phyloP scores from a whole-genome alignment of 345 rosid genomes.

The Brassica incana region DNA sequence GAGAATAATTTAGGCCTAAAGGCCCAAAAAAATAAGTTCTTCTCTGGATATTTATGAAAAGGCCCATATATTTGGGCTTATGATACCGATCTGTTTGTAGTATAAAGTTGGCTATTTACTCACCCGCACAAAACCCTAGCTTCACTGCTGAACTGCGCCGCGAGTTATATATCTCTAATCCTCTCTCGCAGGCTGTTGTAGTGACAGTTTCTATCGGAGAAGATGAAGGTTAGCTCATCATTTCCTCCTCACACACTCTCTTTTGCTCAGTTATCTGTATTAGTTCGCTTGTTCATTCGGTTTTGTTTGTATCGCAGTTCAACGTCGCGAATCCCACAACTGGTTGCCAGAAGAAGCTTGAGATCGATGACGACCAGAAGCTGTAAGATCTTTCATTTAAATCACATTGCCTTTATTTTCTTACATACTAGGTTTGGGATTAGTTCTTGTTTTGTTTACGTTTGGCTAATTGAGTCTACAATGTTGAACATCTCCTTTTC shows the following conservation, averaged over 20 bases:
- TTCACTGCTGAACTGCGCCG: constrained; percentile 6
- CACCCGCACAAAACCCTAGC: constrained; percentile 21
- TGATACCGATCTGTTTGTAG: not conserved
- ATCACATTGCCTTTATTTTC: not conserved
- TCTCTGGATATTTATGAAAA: not conserved
- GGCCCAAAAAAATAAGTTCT: not conserved
- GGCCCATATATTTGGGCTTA: not conserved
- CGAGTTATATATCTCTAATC: not conserved
- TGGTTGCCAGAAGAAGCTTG: constrained; percentile 61
- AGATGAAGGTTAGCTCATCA: constrained; percentile 33
- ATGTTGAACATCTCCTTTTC: not conserved
- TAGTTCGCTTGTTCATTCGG: not conserved
- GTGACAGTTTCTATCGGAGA: constrained; percentile 19
- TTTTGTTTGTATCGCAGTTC: constrained; percentile 35
- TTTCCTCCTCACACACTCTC: not conserved
- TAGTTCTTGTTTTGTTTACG: not conserved
- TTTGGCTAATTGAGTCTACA: not conserved
- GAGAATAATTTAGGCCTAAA: not conserved
- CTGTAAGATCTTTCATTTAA: constrained; percentile 36
- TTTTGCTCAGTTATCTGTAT: not conserved
- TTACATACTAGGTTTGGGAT: not conserved
- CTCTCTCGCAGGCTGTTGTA: constrained; percentile 5
- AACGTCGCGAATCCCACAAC: constrained; percentile 57
- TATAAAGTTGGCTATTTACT: constrained; percentile 2
- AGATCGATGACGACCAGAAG: constrained; percentile 56